phyloP scores from a whole-genome alignment of 495 filamentous ascomycete species.

The Pyronema omphalodes region DNA sequence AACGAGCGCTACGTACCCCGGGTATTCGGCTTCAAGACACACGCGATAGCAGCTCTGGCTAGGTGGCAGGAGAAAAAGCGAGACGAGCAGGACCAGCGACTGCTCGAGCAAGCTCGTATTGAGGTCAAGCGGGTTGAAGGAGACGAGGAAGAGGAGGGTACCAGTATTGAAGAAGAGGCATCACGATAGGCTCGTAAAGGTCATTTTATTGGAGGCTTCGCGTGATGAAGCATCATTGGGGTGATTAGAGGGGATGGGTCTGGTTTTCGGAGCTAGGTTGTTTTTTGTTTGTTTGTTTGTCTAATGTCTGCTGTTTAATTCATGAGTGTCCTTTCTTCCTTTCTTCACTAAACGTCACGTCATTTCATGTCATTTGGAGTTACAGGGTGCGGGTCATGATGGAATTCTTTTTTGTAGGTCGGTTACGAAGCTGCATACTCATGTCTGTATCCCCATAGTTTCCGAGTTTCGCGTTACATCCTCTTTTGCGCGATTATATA shows the following conservation, averaged over 20 bases:
- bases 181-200: conserved; percentile 1
- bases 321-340: neutral
- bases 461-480: too few relatives aligned
- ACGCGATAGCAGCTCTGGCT: conserved; percentile 69
- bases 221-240: neutral
- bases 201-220: too few relatives aligned
- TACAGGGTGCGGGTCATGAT: neutral
- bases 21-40: conserved; percentile 88
- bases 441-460: too few relatives aligned
- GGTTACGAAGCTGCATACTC: too few relatives aligned
- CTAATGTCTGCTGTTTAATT: neutral
- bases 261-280: neutral
- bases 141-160: conserved; percentile 35
- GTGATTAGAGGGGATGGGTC: neutral
- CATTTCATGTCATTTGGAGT: neutral
- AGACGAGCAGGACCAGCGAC: conserved; percentile 55
- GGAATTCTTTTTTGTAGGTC: neutral
- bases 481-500: neutral
- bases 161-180: conserved; percentile 28
- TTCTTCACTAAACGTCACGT: neutral
- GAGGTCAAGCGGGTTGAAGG: conserved; percentile 38
- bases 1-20: conserved; percentile 68
- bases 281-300: neutral
- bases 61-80: conserved; percentile 76
- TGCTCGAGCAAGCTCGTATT: conserved; percentile 37